Evolutionary conservation across 164 flowering plant species (phyloP).

Genomic region (Warburgia ugandensis): DNA sequence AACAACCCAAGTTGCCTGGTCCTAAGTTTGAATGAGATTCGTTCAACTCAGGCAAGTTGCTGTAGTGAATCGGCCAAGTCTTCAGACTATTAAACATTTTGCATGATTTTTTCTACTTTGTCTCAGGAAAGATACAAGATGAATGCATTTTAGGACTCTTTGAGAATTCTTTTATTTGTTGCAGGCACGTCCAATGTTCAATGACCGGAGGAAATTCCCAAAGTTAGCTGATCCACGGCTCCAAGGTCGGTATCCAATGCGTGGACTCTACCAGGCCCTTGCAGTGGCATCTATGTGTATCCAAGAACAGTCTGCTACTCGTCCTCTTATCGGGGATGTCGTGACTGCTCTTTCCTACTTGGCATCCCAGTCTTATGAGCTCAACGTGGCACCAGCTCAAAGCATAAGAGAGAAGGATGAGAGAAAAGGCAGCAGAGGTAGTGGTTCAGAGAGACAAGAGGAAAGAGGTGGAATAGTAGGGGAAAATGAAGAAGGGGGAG

Average conservation of each 20-base stretch:
- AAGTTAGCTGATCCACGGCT: constrained; percentile 42
- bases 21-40: too few species aligned
- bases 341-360: constrained; percentile 50
- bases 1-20: too few species aligned
- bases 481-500: constrained; percentile 52
- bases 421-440: constrained; percentile 21
- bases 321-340: constrained; percentile 51
- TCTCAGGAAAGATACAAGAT: too few species aligned
- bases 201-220: constrained; percentile 33
- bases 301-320: constrained; percentile 42
- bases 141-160: background rate
- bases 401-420: constrained; percentile 17
- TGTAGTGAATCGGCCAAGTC: too few species aligned
- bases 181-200: constrained; percentile 49
- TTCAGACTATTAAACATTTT: too few species aligned
- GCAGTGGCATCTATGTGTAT: constrained; percentile 51
- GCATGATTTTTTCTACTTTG: too few species aligned
- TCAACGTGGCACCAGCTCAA: constrained; percentile 12
- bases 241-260: constrained; percentile 38
- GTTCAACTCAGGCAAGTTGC: too few species aligned
- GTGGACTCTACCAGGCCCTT: constrained; percentile 50
- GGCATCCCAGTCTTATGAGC: constrained; percentile 31
- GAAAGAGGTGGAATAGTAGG: constrained; percentile 20
- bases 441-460: constrained; percentile 14
- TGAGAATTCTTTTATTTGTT: constrained; percentile 10